Conservation (phyloP, 225 moss, liverwort and hornwort species). For the Pseudisothecium myosuroides region DNA sequence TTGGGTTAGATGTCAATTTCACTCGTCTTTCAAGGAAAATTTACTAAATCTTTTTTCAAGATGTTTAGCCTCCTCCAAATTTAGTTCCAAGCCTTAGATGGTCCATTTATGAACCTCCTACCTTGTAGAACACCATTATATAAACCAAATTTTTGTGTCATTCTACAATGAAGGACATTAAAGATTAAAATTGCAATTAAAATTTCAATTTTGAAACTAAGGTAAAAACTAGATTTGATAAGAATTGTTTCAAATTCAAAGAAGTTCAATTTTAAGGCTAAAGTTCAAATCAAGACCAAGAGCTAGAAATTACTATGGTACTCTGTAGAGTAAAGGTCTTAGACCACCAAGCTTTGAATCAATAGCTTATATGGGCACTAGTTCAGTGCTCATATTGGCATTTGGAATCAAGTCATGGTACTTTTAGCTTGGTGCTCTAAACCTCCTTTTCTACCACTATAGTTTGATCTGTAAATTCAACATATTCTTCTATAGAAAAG, state of each 20-base stretch:
- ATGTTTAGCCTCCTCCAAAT: too few species aligned
- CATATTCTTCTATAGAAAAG: background rate
- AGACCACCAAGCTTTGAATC: background rate
- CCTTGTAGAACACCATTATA: background rate
- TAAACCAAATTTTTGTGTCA: too few species aligned
- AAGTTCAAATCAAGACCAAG: background rate
- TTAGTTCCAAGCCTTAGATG: too few species aligned
- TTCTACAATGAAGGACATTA: too few species aligned
- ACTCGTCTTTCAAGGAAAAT: too few species aligned
- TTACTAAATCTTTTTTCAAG: too few species aligned
- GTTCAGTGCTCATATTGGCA: background rate
- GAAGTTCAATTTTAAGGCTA: too few species aligned
- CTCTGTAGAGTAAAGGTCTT: too few species aligned
- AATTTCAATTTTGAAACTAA: background rate
- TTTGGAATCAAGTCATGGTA: background rate
- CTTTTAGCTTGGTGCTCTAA: background rate
- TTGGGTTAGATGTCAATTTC: too few species aligned
- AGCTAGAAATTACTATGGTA: background rate
- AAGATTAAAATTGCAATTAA: background rate
- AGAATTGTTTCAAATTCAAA: accelerated
- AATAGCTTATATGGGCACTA: accelerated
- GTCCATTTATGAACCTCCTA: too few species aligned
- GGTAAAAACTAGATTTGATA: background rate
- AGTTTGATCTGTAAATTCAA: accelerated
- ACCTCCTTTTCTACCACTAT: background rate